Conservation (phyloP, 2,329 filamentous ascomycete species). For the Aotearoamyces nothofagi region DNA sequence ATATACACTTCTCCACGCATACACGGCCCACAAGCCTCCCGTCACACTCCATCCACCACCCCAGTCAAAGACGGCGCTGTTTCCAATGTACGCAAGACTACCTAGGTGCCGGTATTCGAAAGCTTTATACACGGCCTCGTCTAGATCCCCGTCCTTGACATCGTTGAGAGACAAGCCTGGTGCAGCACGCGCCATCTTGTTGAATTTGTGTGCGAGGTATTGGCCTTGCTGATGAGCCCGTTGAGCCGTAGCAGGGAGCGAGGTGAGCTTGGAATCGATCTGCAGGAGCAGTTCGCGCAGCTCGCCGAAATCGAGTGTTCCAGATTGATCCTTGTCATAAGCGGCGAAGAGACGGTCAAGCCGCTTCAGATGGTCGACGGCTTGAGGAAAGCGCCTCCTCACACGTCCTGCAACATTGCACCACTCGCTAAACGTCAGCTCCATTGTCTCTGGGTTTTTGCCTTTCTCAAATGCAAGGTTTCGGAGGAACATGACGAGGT, state of each 20-base stretch:
- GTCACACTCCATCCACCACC: slow-evolving; percentile 60
- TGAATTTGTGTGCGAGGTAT: slow-evolving; percentile 88
- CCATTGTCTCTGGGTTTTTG: slow-evolving; percentile 75
- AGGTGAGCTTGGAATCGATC: slow-evolving; percentile 91
- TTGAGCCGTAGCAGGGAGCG: slow-evolving; percentile 86
- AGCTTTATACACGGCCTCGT: slow-evolving; percentile 82
- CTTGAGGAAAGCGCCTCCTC: slow-evolving; percentile 81
- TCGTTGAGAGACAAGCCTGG: slow-evolving; percentile 68
- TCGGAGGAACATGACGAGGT: slow-evolving; percentile 80
- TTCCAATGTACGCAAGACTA: slow-evolving; percentile 86
- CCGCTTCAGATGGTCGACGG: slow-evolving; percentile 70
- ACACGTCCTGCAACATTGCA: slow-evolving; percentile 69
- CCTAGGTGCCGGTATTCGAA: slow-evolving; percentile 92
- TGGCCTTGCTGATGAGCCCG: slow-evolving; percentile 90
- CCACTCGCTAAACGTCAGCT: slow-evolving; percentile 83
- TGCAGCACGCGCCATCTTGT: slow-evolving; percentile 67
- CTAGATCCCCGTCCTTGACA: slow-evolving; percentile 75
- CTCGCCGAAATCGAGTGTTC: slow-evolving; percentile 88
- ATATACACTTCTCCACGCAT: slow-evolving; percentile 91
- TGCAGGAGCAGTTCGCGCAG: slow-evolving; percentile 75
- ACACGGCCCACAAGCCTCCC: slow-evolving; percentile 83
- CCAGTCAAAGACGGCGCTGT: slow-evolving; percentile 89
- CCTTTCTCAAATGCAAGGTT: slow-evolving; percentile 84
- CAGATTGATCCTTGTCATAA: slow-evolving; percentile 86
- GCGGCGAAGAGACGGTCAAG: slow-evolving; percentile 82